These are phyloP conservation scores for Pseudogymnoascus sp. DNA, from an alignment of 2,329 filamentous ascomycete species.

Conservation along the genomic window DNA sequence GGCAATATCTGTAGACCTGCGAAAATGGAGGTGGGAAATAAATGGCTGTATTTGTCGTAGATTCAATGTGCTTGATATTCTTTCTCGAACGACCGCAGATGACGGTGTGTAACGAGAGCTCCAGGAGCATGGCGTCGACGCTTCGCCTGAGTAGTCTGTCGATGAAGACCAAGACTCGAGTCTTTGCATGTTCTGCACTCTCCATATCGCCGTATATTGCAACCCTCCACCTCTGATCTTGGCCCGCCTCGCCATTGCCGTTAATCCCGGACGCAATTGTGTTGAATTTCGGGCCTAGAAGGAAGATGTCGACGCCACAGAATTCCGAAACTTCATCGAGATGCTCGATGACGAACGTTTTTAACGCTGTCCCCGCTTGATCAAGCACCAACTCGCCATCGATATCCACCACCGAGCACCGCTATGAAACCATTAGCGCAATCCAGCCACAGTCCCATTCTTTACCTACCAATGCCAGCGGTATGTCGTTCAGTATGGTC, in stretches of 20 bases:
- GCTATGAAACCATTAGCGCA: slow-evolving; percentile 44
- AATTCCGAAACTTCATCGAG: slow-evolving; percentile 80
- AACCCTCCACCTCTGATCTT: slow-evolving; percentile 83
- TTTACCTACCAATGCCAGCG: slow-evolving; percentile 76
- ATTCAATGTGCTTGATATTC: slow-evolving; percentile 97
- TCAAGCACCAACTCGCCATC: slow-evolving; percentile 87
- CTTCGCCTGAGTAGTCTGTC: slow-evolving; percentile 75
- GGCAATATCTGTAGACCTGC: slow-evolving; percentile 82
- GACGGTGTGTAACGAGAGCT: slow-evolving; percentile 81
- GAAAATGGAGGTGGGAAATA: slow-evolving; percentile 97
- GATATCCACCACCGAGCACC: slow-evolving; percentile 87
- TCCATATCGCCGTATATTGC: slow-evolving; percentile 94
- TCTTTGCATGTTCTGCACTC: slow-evolving; percentile 95
- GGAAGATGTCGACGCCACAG: slow-evolving; percentile 93
- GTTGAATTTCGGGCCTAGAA: slow-evolving; percentile 82
- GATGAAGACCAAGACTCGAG: slow-evolving; percentile 91
- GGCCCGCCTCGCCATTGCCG: slow-evolving; percentile 68
- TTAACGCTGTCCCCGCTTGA: slow-evolving; percentile 55
- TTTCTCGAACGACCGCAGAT: slow-evolving; percentile 90
- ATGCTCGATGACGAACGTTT: slow-evolving; percentile 71
- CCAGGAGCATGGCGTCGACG: slow-evolving; percentile 74
- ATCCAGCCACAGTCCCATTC: background rate
- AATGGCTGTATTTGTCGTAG: slow-evolving; percentile 89
- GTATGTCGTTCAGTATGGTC: slow-evolving; percentile 83
- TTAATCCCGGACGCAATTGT: slow-evolving; percentile 69